Base-by-base conservation (phyloP, 768 basidiomycete species). In the Podaxis sp. region DNA sequence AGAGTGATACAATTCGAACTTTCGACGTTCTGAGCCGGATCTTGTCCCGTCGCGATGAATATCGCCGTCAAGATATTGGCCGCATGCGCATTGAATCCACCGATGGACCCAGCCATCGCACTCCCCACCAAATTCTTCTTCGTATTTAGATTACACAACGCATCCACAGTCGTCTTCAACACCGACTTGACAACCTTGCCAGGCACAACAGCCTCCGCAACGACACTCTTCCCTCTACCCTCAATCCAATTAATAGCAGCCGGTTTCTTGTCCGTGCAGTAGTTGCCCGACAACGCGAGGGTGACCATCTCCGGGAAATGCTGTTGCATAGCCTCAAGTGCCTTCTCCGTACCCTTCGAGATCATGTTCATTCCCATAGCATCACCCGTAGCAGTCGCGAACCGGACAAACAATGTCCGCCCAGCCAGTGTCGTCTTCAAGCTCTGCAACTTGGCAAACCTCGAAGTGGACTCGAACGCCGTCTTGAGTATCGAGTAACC, bases 331-430 rank as follows among this genome's bases (percentile, higher is more conserved):
- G 81, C 84, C 70, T 90, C 94, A 12, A 99, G 83, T 22, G 95
- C 95, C 76, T 92, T 92, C 79, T 99, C 97, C 9, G 95, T 95
- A 2, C 96, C 97, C 77, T 99, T 99, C 8, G 91, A 93, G 71
- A 99, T 97, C 97, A 99, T 99, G 81, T 99, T 99, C 97, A 99
- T 99, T 17, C 97, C 97, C 96, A 99, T 99, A 46, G 97, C 96
- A 70, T 99, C 96, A 33, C 96, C 97, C 0, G 97, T 99, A 59
- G 86, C 88, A 13, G 95, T 97, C 63, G 92, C 91, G 71, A 99
- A 98, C 52, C 97, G 86, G 24, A 98, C 88, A 72, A 88, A 99
- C 42, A 99, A 78, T 42, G 95, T 96, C 46, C 97, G 85, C 4
- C 97, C 97, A 5, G 97, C 97, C 74, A 99, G 79, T 4, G 90